Evolutionary conservation across 148 eudicot genomes (phyloP).

Genomic region (Cornus kousa): DNA sequence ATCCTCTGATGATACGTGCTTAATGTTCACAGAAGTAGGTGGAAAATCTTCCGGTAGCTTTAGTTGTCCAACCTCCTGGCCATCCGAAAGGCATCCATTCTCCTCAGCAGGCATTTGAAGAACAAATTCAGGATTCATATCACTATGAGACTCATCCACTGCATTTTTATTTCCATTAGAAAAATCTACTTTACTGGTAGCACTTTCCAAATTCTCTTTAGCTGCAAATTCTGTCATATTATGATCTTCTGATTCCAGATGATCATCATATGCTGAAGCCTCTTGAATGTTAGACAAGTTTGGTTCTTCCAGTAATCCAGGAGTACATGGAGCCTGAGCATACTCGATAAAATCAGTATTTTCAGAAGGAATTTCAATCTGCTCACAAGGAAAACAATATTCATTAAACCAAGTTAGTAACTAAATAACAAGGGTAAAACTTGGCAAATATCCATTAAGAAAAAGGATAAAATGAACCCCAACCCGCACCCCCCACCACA

Average conservation of each 20-base stretch:
- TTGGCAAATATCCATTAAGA: background rate
- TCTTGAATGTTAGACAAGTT: constrained; percentile 60
- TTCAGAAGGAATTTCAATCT: constrained; percentile 28
- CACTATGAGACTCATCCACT: constrained; percentile 12
- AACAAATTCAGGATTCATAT: constrained; percentile 14
- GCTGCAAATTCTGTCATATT: constrained; percentile 33
- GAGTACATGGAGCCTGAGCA: constrained; percentile 87
- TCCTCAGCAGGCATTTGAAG: constrained; percentile 25
- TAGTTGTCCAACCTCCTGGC: too few species aligned
- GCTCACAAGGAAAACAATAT: constrained; percentile 11
- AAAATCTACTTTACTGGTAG: constrained; percentile 27
- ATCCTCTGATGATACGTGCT: constrained; percentile 14
- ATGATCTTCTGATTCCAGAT: constrained; percentile 59
- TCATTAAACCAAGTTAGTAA: background rate
- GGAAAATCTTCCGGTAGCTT: too few species aligned
- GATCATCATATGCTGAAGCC: constrained; percentile 65
- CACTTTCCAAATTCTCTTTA: constrained; percentile 36
- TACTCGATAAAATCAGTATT: constrained; percentile 32
- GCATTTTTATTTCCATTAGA: constrained; percentile 22
- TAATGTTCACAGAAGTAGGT: constrained; percentile 19
- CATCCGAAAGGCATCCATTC: constrained; percentile 14
- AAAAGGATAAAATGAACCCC: background rate
- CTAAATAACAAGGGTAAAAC: background rate
- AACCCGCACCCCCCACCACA: too few species aligned
- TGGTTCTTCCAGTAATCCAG: constrained; percentile 79